phyloP scores from a whole-genome alignment of 257 asterid genomes.

The Solanum appendiculatum region DNA sequence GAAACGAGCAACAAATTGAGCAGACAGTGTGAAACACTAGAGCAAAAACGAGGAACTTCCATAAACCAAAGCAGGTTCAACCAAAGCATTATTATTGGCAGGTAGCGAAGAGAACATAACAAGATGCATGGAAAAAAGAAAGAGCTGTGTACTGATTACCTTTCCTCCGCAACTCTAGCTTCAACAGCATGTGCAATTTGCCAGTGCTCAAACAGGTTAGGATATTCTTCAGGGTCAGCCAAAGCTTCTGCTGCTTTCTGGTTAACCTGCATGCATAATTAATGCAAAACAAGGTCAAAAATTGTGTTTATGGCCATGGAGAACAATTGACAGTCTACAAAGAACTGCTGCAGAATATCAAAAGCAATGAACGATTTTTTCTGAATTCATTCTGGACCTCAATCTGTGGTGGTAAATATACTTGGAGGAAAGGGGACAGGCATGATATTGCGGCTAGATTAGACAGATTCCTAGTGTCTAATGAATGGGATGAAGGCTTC shows the following conservation, averaged over 20 bases:
- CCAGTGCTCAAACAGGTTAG: slow-evolving; percentile 90
- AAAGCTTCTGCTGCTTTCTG: slow-evolving; percentile 91
- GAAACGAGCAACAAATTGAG: slow-evolving; percentile 1
- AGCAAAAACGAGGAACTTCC: background rate
- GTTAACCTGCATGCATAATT: slow-evolving; percentile 44
- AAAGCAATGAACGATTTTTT: background rate
- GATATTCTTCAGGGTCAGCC: slow-evolving; percentile 90
- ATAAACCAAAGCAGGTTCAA: background rate
- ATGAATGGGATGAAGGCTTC: background rate
- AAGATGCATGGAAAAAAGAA: background rate
- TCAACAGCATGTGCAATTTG: slow-evolving; percentile 82
- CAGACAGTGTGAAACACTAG: background rate
- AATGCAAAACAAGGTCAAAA: background rate
- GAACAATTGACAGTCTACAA: background rate
- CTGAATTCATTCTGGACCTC: background rate
- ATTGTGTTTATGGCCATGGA: background rate
- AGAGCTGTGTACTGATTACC: slow-evolving; percentile 2
- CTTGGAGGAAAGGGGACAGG: background rate
- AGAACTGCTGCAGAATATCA: background rate
- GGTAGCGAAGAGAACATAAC: background rate
- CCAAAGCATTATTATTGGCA: background rate
- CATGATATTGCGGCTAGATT: background rate
- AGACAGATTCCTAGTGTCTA: background rate
- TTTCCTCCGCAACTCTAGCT: slow-evolving; percentile 51
- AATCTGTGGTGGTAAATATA: background rate